These are phyloP conservation scores for Lepidium didymum DNA, from an alignment of 345 rosid genomes.

Conservation along the genomic window DNA sequence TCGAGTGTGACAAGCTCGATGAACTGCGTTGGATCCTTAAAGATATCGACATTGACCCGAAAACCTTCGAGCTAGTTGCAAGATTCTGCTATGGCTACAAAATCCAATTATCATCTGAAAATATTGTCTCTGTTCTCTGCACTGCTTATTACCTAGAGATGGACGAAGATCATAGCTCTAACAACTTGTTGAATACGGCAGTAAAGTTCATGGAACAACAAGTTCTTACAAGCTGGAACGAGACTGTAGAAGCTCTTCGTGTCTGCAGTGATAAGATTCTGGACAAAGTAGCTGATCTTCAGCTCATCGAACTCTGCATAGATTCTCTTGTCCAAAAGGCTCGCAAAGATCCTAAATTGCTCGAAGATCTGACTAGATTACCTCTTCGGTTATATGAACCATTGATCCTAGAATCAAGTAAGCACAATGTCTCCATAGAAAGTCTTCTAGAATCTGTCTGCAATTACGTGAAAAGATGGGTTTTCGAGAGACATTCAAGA, in stretches of 20 bases:
- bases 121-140: conserved; percentile 56
- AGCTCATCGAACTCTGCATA: conserved; percentile 50
- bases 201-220: conserved; percentile 37
- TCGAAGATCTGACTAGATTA: conserved; percentile 51
- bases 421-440: conserved; percentile 31
- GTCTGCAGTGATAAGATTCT: conserved; percentile 30
- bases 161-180: conserved; percentile 51
- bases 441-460: conserved; percentile 53
- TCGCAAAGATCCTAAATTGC: conserved; percentile 35
- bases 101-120: conserved; percentile 45
- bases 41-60: conserved; percentile 45
- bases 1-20: conserved; percentile 27
- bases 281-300: conserved; percentile 32
- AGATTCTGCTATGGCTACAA: conserved; percentile 70
- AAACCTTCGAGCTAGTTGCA: conserved; percentile 48
- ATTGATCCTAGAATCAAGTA: conserved; percentile 31
- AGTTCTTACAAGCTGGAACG: conserved; percentile 69
- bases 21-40: conserved; percentile 34
- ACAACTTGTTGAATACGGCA: conserved; percentile 50
- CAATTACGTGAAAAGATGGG: conserved; percentile 44
- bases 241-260: conserved; percentile 52
- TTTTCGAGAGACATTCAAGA: conserved; percentile 19
- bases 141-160: conserved; percentile 56
- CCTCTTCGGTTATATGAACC: conserved; percentile 51
- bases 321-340: conserved; percentile 55